Conservation (phyloP, 2,329 filamentous ascomycete genomes). For the Diplocarpon mali region DNA sequence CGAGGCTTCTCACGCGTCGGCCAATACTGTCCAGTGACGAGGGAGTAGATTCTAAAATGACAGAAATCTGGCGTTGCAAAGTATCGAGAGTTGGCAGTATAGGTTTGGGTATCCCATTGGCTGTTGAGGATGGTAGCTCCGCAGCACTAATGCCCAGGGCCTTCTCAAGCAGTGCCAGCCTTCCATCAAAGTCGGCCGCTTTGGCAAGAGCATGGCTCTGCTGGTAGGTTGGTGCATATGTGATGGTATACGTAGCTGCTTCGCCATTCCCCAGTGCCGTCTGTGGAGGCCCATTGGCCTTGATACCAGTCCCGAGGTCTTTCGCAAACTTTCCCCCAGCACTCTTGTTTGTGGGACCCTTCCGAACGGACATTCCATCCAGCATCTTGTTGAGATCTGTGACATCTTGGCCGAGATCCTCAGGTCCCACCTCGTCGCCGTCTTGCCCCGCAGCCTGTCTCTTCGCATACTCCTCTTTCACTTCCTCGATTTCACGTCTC, state of each 20-base stretch:
- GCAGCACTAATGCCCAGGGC: slow-evolving; percentile 68
- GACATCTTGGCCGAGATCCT: slow-evolving; percentile 43
- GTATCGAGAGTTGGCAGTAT: slow-evolving; percentile 73
- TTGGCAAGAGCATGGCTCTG: slow-evolving; percentile 64
- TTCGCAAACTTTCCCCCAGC: slow-evolving; percentile 22
- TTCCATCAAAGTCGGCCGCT: slow-evolving; percentile 77
- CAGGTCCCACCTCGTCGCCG: slow-evolving; percentile 28
- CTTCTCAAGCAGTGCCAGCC: slow-evolving; percentile 69
- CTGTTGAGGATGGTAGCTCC: slow-evolving; percentile 49
- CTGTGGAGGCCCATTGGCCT: slow-evolving; percentile 21
- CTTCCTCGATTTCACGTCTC: slow-evolving; percentile 69
- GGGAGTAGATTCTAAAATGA: slow-evolving; percentile 61
- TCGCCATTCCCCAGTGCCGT: slow-evolving; percentile 18
- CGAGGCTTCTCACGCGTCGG: slow-evolving; percentile 57
- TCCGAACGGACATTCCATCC: slow-evolving; percentile 45
- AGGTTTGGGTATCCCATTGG: slow-evolving; percentile 48
- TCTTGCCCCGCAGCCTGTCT: slow-evolving; percentile 37
- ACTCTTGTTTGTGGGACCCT: slow-evolving; percentile 9
- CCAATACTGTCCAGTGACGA: slow-evolving; percentile 63
- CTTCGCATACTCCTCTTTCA: slow-evolving; percentile 47
- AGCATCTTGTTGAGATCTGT: slow-evolving; percentile 61
- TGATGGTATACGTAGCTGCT: slow-evolving; percentile 49
- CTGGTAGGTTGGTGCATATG: slow-evolving; percentile 53
- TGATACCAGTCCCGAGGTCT: slow-evolving; percentile 22
- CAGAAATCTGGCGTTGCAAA: slow-evolving; percentile 69